These are phyloP conservation scores for Marsdenia floribunda DNA, from an alignment of 257 asterid species.

Conservation along the genomic window DNA sequence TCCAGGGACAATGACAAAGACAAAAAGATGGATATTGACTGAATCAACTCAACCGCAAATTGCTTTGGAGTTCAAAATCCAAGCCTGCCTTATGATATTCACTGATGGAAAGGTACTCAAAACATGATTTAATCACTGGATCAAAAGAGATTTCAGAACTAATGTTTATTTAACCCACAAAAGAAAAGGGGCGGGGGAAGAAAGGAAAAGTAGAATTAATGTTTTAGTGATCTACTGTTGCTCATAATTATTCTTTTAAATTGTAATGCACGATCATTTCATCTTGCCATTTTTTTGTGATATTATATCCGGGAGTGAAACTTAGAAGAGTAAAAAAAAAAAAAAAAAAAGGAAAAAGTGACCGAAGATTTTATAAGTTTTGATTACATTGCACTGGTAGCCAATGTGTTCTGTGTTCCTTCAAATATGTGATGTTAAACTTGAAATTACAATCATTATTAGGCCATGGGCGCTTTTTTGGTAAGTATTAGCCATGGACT, in stretches of 20 bases:
- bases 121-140: neutral
- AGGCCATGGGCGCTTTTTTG: no score
- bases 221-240: neutral
- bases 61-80: neutral
- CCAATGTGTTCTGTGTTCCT: no score
- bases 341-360: no score
- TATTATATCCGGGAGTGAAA: no score
- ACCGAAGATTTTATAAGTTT: no score
- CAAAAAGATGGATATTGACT: conserved; percentile 67
- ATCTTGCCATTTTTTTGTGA: no score
- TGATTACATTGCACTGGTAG: no score
- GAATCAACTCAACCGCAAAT: neutral
- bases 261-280: neutral
- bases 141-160: neutral
- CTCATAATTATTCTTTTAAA: neutral
- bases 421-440: no score
- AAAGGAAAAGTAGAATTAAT: neutral
- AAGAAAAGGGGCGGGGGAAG: no score
- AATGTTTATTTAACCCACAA: neutral
- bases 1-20: conserved; percentile 56
- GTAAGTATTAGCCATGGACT: no score
- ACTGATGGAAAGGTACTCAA: neutral
- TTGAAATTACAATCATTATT: no score
- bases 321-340: neutral
- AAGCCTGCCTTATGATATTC: neutral